Evolutionary conservation across 1,139 yeast genomes (phyloP).

Genomic region (Fermentozyma sake): DNA sequence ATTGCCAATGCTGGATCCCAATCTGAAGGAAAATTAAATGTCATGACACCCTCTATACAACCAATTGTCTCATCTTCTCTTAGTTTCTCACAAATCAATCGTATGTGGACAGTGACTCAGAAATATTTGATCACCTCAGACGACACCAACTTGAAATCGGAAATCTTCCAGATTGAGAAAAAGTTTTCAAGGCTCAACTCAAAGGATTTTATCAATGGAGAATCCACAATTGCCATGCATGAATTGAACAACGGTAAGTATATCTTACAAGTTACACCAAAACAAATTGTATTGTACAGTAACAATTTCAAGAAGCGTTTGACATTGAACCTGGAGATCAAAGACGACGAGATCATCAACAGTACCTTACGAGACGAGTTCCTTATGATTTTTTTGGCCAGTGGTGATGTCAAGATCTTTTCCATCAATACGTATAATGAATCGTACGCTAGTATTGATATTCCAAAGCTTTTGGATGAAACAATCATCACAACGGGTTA

Average conservation of each 20-base stretch:
- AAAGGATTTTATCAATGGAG: constrained; percentile 60
- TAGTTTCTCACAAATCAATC: constrained; percentile 69
- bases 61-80: constrained; percentile 67
- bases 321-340: constrained; percentile 31
- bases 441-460: constrained; percentile 30
- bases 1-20: constrained; percentile 70
- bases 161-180: constrained; percentile 66
- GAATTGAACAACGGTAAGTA: constrained; percentile 55
- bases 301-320: constrained; percentile 49
- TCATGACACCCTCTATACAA: constrained; percentile 59
- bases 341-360: constrained; percentile 47
- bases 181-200: constrained; percentile 62
- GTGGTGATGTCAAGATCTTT: constrained; percentile 53
- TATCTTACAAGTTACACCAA: constrained; percentile 71
- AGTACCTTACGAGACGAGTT: constrained; percentile 50
- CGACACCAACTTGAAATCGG: constrained; percentile 57
- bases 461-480: constrained; percentile 53
- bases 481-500: constrained; percentile 68
- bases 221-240: constrained; percentile 64
- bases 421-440: constrained; percentile 39
- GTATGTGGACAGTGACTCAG: constrained; percentile 65
- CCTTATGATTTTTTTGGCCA: constrained; percentile 48
- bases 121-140: constrained; percentile 71
- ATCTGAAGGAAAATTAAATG: constrained; percentile 49
- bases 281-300: constrained; percentile 62